Evolutionary conservation across 352 stramenopile genomes (phyloP).

Genomic region (Halophytophthora batemanensis): DNA sequence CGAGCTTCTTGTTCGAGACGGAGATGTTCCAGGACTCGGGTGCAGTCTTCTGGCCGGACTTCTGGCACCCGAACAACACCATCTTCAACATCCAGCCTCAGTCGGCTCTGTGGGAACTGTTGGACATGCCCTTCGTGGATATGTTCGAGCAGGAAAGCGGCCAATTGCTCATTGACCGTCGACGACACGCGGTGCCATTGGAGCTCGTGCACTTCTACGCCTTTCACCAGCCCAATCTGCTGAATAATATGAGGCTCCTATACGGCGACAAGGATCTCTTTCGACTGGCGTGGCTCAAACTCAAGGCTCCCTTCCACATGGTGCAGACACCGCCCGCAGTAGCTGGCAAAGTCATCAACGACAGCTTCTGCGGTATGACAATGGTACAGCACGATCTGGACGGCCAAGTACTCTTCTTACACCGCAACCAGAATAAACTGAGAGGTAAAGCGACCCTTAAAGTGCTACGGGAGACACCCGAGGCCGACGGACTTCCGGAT

Average conservation of each 20-base stretch:
- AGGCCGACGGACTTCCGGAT: conserved; percentile 27
- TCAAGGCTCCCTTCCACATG: conserved; percentile 45
- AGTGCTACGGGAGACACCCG: conserved; percentile 14
- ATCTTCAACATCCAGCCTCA: conserved; percentile 60
- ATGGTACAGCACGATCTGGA: conserved; percentile 41
- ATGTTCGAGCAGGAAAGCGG: conserved; percentile 74
- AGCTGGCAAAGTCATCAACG: conserved; percentile 27
- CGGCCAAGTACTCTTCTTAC: conserved; percentile 39
- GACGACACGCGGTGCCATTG: conserved; percentile 25
- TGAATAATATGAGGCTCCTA: conserved; percentile 32
- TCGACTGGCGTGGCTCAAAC: conserved; percentile 51
- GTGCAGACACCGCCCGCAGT: conserved; percentile 33
- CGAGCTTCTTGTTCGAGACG: conserved; percentile 39
- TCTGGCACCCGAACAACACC: conserved; percentile 49
- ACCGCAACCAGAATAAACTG: conserved; percentile 50
- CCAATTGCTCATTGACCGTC: conserved; percentile 44
- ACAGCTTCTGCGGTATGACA: conserved; percentile 46
- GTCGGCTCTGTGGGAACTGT: conserved; percentile 50
- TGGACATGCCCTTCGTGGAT: conserved; percentile 35
- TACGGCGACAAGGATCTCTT: conserved; percentile 70
- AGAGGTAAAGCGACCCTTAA: conserved; percentile 15
- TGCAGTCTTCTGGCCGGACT: conserved; percentile 66
- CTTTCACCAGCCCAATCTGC: conserved; percentile 36
- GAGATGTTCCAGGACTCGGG: conserved; percentile 31
- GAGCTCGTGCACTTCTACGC: conserved; percentile 36